phyloP scores from a whole-genome alignment of 768 basidiomycete species.

The Lentinula sp. region DNA sequence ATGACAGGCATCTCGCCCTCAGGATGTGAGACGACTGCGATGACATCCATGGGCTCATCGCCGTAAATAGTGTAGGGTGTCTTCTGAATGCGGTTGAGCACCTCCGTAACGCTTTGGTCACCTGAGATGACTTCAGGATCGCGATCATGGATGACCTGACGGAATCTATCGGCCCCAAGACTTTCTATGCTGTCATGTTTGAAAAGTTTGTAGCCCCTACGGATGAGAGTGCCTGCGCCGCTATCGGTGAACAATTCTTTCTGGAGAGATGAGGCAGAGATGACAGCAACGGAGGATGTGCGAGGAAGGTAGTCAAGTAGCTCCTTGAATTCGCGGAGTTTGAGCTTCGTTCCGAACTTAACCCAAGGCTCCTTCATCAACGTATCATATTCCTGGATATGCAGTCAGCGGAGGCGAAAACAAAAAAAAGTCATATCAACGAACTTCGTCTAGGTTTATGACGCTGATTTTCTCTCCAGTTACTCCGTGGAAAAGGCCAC shows the following conservation, averaged over 20 bases:
- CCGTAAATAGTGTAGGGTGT: slow-evolving; percentile 93
- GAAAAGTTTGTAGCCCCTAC: slow-evolving; percentile 97
- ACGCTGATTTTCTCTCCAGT: slow-evolving; percentile 94
- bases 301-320: slow-evolving; percentile 97
- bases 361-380: slow-evolving; percentile 99
- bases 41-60: slow-evolving; percentile 95
- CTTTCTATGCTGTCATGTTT: slow-evolving; percentile 75
- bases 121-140: slow-evolving; percentile 88
- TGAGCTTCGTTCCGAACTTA: slow-evolving; percentile 98
- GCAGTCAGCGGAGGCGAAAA: not conserved
- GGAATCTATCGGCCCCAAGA: slow-evolving; percentile 90
- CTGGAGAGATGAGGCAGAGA: slow-evolving; percentile 86
- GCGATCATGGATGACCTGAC: slow-evolving; percentile 91
- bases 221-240: slow-evolving; percentile 96
- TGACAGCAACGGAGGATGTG: slow-evolving; percentile 97
- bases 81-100: slow-evolving; percentile 75
- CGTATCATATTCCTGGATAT: slow-evolving; percentile 79
- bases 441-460: slow-evolving; percentile 95
- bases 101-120: slow-evolving; percentile 78
- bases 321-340: slow-evolving; percentile 98
- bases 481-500: slow-evolving; percentile 95
- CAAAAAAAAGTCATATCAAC: slow-evolving; percentile 8
- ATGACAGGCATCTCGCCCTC: slow-evolving; percentile 84
- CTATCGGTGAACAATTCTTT: slow-evolving; percentile 98
- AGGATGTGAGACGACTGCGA: slow-evolving; percentile 92